Percentiles rank a stretch among this genome's conserved stretches.
phyloP scores from a whole-genome alignment of 345 rosid genomes.

The Euclidium syriacum region DNA sequence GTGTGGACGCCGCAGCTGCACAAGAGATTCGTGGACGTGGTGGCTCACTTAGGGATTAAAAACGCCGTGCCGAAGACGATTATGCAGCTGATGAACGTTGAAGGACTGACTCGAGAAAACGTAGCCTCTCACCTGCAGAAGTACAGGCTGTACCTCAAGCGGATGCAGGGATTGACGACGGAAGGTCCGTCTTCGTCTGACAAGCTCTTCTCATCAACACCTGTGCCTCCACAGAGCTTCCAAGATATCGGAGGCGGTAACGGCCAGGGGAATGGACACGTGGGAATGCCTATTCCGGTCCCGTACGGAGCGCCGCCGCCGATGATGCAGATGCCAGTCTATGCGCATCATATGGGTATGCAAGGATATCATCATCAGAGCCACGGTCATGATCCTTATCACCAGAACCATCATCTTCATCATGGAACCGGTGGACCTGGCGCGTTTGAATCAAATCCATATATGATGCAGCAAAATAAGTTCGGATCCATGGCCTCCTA shows the following conservation, averaged over 20 bases:
- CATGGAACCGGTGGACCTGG: constrained; percentile 36
- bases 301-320: constrained; percentile 44
- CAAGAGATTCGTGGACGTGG: constrained; percentile 94
- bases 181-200: constrained; percentile 69
- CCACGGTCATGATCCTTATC: constrained; percentile 21
- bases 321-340: constrained; percentile 58
- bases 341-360: constrained; percentile 60
- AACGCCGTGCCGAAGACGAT: constrained; percentile 98
- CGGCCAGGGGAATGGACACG: constrained; percentile 26
- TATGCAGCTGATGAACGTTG: constrained; percentile 99
- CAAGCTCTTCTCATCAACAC: constrained; percentile 72
- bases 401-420: constrained; percentile 13
- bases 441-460: constrained; percentile 47
- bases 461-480: constrained; percentile 60
- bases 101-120: constrained; percentile 88
- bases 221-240: constrained; percentile 65
- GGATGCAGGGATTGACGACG: constrained; percentile 75
- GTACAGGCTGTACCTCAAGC: constrained; percentile 75
- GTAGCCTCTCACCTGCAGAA: constrained; percentile 96
- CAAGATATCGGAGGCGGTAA: constrained; percentile 37
- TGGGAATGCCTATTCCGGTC: constrained; percentile 41
- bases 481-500: constrained; percentile 51
- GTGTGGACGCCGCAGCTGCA: constrained; percentile 99
- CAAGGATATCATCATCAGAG: constrained; percentile 40
- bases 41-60: constrained; percentile 73